phyloP scores from a whole-genome alignment of 768 basidiomycete species.

The Leccinum olivaceopallidum region DNA sequence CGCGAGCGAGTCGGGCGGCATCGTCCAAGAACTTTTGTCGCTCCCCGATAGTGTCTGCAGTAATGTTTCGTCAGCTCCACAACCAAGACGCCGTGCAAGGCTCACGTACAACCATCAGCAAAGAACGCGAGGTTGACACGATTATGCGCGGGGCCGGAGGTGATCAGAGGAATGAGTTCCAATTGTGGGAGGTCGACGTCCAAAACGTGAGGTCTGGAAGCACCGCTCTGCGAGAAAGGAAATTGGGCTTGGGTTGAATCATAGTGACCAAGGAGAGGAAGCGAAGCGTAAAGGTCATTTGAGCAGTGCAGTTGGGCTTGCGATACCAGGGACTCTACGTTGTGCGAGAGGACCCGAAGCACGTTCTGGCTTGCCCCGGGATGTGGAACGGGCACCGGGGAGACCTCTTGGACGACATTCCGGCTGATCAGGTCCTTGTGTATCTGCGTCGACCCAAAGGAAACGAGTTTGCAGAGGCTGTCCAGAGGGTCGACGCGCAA shows the following conservation, averaged over 20 bases:
- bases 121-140: slow-evolving; percentile 78
- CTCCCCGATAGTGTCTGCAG: slow-evolving; percentile 55
- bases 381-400: slow-evolving; percentile 12
- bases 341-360: slow-evolving; percentile 23
- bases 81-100: background rate
- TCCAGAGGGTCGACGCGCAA: slow-evolving; percentile 19
- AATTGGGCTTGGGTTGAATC: slow-evolving; percentile 17
- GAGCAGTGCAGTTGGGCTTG: slow-evolving; percentile 25
- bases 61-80: slow-evolving; percentile 1
- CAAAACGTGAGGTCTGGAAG: background rate
- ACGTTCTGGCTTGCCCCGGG: slow-evolving; percentile 10
- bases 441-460: slow-evolving; percentile 20
- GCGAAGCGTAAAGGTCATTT: slow-evolving; percentile 20
- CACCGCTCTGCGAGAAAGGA: slow-evolving; percentile 7
- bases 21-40: slow-evolving; percentile 65
- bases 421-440: slow-evolving; percentile 20
- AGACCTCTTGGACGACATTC: slow-evolving; percentile 12
- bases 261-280: background rate
- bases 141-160: slow-evolving; percentile 63
- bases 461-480: slow-evolving; percentile 20
- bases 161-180: slow-evolving; percentile 54
- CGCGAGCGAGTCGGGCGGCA: slow-evolving; percentile 62
- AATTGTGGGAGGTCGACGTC: slow-evolving; percentile 41
- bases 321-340: slow-evolving; percentile 15
- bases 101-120: slow-evolving; percentile 68